Evolutionary conservation across 129 eudicot species (phyloP), one percentile per base, ranked within the genome.

Genomic region (Tagetes erecta): DNA sequence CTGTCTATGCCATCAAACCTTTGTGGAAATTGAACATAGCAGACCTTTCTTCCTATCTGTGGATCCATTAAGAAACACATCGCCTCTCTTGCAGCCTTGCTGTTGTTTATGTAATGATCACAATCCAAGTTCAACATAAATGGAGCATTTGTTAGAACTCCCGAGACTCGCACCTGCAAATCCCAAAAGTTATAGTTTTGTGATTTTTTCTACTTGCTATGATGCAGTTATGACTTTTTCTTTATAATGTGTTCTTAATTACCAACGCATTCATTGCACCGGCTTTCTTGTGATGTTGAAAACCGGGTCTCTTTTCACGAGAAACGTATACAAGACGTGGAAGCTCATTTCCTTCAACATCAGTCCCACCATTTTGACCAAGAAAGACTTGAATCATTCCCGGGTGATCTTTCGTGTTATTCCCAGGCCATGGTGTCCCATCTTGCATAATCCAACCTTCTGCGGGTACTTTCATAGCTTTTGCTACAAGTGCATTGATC

Each of bases 401-500:
- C 0, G 99, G 99, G 78, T 94, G 99, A 88, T 94, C 99, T 78
- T 80, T 94, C 0, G 99, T 94, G 74, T 94, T 94, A 80, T 93
- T 93, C 55, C 98, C 98, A 1, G 98, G 96, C 98, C 98, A 93
- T 44, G 98, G 98, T 41, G 98, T 94, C 49, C 99, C 99, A 50
- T 94, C 99, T 86, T 94, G 92, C 99, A 94, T 94, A 84, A 94
- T 94, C 99, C 99, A 94, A 42, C 99, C 99, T 75, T 84, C 97
- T 53, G 89, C 84, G 53, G 99, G 99, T 39, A 77, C 93, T 83
- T 94, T 94, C 20, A 74, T n/a, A 46, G 97, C 92, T 85, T 94
- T 94, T 30, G 99, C 99, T 40, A 94, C 99, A 63, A 91, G 90
- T 58, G 99, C 91, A 70, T 94, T 94, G 67, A 94, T 74, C 46